A percentile compares a stretch with the other conserved stretches of the same genome.
Conservation (phyloP, 2,329 filamentous ascomycete genomes). For the Paramyrothecium sp. region DNA sequence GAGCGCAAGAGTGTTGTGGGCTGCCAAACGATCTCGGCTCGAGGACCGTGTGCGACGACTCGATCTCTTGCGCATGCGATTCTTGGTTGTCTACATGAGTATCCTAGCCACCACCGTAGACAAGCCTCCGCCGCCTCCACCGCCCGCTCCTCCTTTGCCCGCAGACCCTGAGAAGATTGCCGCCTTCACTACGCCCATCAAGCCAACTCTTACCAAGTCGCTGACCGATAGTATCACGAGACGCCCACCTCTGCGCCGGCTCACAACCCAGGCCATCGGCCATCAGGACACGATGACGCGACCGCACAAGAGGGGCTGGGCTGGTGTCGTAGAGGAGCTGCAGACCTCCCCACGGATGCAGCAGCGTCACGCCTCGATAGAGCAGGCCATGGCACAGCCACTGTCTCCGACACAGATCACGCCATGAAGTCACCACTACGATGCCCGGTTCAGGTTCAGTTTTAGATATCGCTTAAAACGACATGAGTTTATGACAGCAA, state of each 20-base stretch:
- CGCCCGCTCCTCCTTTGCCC: conserved; percentile 22
- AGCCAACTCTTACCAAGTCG: conserved; percentile 35
- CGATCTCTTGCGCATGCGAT: conserved; percentile 63
- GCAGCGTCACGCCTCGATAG: conserved; percentile 61
- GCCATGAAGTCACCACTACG: conserved; percentile 2
- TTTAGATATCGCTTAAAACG: not conserved
- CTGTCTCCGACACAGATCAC: conserved; percentile 27
- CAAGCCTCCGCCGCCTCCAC: conserved; percentile 27
- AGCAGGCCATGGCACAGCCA: conserved; percentile 48
- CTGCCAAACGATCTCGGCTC: conserved; percentile 48
- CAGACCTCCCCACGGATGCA: conserved; percentile 61
- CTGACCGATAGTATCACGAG: conserved; percentile 42
- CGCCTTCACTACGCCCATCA: conserved; percentile 24
- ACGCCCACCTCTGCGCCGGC: conserved; percentile 47
- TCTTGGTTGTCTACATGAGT: conserved; percentile 63
- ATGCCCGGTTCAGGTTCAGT: not conserved
- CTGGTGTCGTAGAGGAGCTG: conserved; percentile 61
- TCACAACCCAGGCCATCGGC: conserved; percentile 54
- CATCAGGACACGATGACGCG: conserved; percentile 47
- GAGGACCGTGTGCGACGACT: conserved; percentile 58
- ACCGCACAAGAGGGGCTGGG: conserved; percentile 56
- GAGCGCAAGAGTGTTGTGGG: conserved; percentile 57
- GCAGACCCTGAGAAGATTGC: conserved; percentile 33
- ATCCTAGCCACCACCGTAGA: conserved; percentile 42
- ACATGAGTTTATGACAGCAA: not conserved